phyloP scores from a whole-genome alignment of 257 asterid genomes.

The Solanum boliviense region DNA sequence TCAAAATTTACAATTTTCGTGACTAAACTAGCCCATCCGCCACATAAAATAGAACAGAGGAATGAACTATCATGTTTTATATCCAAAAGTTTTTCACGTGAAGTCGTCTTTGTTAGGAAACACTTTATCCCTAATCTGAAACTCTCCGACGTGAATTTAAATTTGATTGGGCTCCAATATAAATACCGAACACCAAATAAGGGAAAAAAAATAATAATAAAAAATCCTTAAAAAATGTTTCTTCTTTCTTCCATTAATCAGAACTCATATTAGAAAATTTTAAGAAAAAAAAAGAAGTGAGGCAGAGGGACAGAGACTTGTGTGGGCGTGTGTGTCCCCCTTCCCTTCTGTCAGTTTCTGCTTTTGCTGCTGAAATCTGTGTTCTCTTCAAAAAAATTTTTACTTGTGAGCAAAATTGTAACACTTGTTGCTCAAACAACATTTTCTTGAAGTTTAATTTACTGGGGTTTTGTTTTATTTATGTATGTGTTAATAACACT shows the following conservation, averaged over 20 bases:
- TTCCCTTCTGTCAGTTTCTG: not conserved
- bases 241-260: not conserved
- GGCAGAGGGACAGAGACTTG: not conserved
- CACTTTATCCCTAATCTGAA: not conserved
- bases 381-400: not conserved
- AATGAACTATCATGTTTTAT: not conserved
- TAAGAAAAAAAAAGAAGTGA: not conserved
- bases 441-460: not conserved
- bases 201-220: not conserved
- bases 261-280: not conserved
- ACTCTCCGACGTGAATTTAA: accelerated
- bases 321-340: not conserved
- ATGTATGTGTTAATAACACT: not conserved
- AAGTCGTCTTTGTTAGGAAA: not conserved
- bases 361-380: not conserved
- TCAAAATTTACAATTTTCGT: not conserved
- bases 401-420: not conserved
- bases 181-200: too few species aligned
- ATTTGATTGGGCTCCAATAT: not conserved
- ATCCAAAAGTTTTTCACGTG: not conserved
- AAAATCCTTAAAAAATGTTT: not conserved
- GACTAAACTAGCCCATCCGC: not conserved
- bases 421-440: not conserved
- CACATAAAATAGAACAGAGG: not conserved
- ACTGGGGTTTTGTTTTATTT: not conserved